Conservation (phyloP, 1,139 yeast genomes). For the Entelexis sorbosivorans region DNA sequence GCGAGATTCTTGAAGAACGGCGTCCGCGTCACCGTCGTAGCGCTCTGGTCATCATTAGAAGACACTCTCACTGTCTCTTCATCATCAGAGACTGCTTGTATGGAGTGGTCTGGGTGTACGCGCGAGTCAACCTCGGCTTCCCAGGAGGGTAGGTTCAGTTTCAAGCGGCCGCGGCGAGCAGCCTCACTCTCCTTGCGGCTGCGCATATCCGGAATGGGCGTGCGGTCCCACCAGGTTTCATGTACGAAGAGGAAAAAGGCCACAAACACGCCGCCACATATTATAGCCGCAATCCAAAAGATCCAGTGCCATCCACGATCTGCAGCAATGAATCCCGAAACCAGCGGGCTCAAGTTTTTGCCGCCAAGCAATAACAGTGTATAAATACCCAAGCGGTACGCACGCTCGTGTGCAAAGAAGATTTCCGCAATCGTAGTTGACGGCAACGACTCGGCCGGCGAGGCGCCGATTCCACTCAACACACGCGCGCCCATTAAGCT, state of each 20-base stretch:
- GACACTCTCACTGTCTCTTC: not conserved
- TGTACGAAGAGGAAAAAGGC: constrained; percentile 48
- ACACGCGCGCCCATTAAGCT: constrained; percentile 49
- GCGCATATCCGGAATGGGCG: constrained; percentile 42
- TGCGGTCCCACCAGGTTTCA: constrained; percentile 55
- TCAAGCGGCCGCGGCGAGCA: constrained; percentile 36
- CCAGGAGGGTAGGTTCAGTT: constrained; percentile 19
- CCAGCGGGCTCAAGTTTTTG: constrained; percentile 48
- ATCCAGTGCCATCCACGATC: constrained; percentile 48
- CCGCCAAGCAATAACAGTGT: constrained; percentile 54
- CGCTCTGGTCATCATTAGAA: not conserved
- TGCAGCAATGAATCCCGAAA: constrained; percentile 45
- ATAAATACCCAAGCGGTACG: constrained; percentile 52
- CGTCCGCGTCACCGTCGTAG: constrained; percentile 1
- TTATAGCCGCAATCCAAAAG: constrained; percentile 48
- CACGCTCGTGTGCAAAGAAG: constrained; percentile 55
- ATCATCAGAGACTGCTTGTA: not conserved
- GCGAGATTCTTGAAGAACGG: constrained; percentile 24
- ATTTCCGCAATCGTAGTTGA: constrained; percentile 54
- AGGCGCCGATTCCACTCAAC: constrained; percentile 47
- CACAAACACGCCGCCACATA: constrained; percentile 40
- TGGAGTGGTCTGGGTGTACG: not conserved
- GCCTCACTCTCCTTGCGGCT: constrained; percentile 41
- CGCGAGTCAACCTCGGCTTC: constrained; percentile 3
- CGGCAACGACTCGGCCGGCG: constrained; percentile 54